Evolutionary conservation across 1,284 basidiomycete genomes (phyloP).

Genomic region (Ustilago esculenta): DNA sequence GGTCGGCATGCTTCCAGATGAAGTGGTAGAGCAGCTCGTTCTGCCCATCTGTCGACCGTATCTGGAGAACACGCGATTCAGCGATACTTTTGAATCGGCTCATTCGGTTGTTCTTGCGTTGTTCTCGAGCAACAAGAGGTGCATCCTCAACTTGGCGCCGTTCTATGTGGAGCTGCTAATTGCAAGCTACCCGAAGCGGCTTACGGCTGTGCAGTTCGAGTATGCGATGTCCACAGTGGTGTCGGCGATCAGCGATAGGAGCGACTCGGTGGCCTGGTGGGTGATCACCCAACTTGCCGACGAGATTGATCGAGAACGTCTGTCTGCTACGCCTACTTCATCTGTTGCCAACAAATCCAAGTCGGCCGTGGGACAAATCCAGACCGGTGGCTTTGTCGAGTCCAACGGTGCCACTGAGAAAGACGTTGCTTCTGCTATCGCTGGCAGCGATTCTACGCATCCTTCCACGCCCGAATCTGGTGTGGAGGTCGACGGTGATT

Average conservation of each 20-base stretch:
- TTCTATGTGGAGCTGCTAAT: slow-evolving; percentile 61
- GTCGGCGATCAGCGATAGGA: slow-evolving; percentile 51
- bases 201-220: slow-evolving; percentile 52
- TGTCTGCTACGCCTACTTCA: not conserved
- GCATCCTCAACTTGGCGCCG: slow-evolving; percentile 54
- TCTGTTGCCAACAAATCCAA: too few species aligned
- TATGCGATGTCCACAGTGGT: slow-evolving; percentile 59
- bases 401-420: slow-evolving; percentile 13
- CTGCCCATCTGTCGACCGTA: slow-evolving; percentile 57
- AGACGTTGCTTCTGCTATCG: slow-evolving; percentile 13
- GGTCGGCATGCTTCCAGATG: slow-evolving; percentile 50
- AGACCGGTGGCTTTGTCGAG: slow-evolving; percentile 19
- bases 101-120: slow-evolving; percentile 62
- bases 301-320: slow-evolving; percentile 38
- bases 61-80: slow-evolving; percentile 51
- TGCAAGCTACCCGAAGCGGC: slow-evolving; percentile 29
- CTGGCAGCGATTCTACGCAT: slow-evolving; percentile 14
- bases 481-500: not conserved
- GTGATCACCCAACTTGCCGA: slow-evolving; percentile 49
- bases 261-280: slow-evolving; percentile 63
- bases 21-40: slow-evolving; percentile 54
- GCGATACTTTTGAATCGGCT: slow-evolving; percentile 64
- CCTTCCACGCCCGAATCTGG: slow-evolving; percentile 4
- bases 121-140: slow-evolving; percentile 45
- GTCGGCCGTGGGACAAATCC: not conserved